Conservation (phyloP, 2,329 filamentous ascomycete species). For the Fusarium napiforme region DNA sequence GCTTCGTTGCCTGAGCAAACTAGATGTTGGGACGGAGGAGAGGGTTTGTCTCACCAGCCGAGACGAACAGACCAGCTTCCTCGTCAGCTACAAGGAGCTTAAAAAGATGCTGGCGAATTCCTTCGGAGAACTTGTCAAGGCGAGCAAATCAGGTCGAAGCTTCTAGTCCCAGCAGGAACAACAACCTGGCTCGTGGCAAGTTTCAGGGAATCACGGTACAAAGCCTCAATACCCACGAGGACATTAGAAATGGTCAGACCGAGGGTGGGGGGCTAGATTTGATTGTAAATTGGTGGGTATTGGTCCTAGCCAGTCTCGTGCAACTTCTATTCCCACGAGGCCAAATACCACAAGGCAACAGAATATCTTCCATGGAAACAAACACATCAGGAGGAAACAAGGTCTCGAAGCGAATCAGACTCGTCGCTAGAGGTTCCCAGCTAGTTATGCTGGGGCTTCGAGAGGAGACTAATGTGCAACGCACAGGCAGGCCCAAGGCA, state of each 20-base stretch:
- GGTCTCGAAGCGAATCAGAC: not conserved
- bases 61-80: conserved; percentile 88
- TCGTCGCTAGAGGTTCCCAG: not conserved
- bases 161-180: conserved; percentile 45
- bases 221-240: not conserved
- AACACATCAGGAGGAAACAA: not conserved
- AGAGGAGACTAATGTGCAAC: not conserved
- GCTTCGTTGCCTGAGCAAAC: conserved; percentile 85
- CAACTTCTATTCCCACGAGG: not conserved
- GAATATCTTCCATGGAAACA: not conserved
- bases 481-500: not conserved
- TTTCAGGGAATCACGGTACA: not conserved
- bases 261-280: not conserved
- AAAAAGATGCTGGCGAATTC: conserved; percentile 71
- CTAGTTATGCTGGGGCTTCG: not conserved
- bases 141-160: conserved; percentile 50
- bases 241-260: not conserved
- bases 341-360: not conserved
- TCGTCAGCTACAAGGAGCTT: conserved; percentile 91
- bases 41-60: conserved; percentile 86
- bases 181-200: not conserved
- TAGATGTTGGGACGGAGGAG: conserved; percentile 91
- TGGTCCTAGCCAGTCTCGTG: not conserved
- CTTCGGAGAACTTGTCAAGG: conserved; percentile 68
- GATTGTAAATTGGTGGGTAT: not conserved